Evolutionary conservation across 768 basidiomycete genomes (phyloP), one percentile per base, ranked within the genome.

Genomic region (Steccherinum ochraceum): DNA sequence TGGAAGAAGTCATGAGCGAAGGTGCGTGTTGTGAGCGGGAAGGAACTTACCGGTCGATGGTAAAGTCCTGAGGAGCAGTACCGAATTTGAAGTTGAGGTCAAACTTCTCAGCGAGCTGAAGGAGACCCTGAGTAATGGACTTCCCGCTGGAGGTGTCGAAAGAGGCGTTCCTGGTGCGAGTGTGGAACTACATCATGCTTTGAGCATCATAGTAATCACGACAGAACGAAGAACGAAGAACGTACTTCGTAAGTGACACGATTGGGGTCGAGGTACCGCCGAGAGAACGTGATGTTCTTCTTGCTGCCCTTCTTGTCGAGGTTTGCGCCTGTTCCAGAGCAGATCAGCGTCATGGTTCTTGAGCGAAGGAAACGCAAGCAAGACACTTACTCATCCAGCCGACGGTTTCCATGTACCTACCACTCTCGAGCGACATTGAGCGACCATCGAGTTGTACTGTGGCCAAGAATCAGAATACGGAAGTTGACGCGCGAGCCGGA

Each of bases 321-420:
- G 42, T 84, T 78, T 79, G 56, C 10, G 25, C n/a, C n/a, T n/a
- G n/a, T n/a, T n/a, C n/a, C n/a, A n/a, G n/a, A 13, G 42, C 16
- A 19, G n/a, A 49, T 46, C 4, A 44, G 47, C 24, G 23, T 24
- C 40, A 16, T 30, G 27, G 20, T 27, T 21, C 10, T 11, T 30
- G n/a, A 43, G 47, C 49, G 24, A 52, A 46, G 35, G 12, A 24
- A 5, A 35, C 26, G 1, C 12, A 27, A 10, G 1, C 13, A 5
- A 66, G 73, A 40, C 58, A 84, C n/a, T n/a, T n/a, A n/a, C 87
- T 84, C 72, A 87, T 69, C 79, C 82, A 90, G 7, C 84, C 91
- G 49, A 94, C 72, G 10, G 93, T 96, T 69, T 96, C 93, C 85
- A 95, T 88, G 63, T 94, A 95, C 20, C 90, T 73, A 16, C 93